Conservation (phyloP, 2,329 filamentous ascomycete species). For the Phialophora tarda region DNA sequence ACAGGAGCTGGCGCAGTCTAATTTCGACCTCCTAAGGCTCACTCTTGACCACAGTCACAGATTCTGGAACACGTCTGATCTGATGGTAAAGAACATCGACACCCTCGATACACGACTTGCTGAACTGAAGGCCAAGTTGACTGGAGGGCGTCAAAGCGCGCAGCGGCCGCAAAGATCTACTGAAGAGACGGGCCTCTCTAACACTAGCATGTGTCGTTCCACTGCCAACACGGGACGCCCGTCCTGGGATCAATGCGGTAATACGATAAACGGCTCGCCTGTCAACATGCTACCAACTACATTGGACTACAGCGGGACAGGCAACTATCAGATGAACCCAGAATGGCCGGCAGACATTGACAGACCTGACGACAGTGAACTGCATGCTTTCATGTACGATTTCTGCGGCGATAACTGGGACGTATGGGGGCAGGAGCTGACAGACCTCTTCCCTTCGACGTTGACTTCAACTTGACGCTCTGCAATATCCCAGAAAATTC, state of each 20-base stretch:
- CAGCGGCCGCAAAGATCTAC: not conserved
- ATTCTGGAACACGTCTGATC: constrained; percentile 18
- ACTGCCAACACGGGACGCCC: not conserved
- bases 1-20: constrained; percentile 11
- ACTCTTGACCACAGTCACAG: constrained; percentile 8
- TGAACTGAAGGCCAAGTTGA: constrained; percentile 12
- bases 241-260: not conserved
- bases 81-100: constrained; percentile 20
- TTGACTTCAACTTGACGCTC: not conserved
- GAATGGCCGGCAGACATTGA: not conserved
- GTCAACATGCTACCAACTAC: not conserved
- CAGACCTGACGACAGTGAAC: constrained; percentile 7
- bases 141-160: not conserved
- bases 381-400: constrained; percentile 20
- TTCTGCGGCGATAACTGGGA: constrained; percentile 22
- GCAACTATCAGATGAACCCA: not conserved
- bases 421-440: constrained; percentile 10
- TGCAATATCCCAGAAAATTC: not conserved
- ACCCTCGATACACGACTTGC: constrained; percentile 12
- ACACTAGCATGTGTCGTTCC: not conserved
- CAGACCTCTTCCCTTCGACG: constrained; percentile 3
- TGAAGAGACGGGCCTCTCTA: not conserved
- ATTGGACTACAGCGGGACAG: not conserved
- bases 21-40: constrained; percentile 15
- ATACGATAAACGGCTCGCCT: not conserved